Evolutionary conservation across 2,329 filamentous ascomycete species (phyloP).

Genomic region (Botrytis deweyae): DNA sequence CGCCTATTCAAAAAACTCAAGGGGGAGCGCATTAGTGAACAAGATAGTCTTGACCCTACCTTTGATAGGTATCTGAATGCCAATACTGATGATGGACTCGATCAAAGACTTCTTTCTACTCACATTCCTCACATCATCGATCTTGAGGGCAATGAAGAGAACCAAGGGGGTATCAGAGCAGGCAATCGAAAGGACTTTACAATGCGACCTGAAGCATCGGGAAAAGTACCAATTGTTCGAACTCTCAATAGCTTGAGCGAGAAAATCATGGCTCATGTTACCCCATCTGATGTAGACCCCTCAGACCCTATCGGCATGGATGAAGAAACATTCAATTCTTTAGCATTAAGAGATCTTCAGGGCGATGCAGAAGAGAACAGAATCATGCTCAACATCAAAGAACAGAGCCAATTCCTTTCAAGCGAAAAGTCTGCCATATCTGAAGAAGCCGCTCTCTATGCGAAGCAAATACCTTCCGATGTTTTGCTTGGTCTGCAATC

Average conservation of each 20-base stretch:
- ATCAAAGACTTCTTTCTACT: slow-evolving; percentile 56
- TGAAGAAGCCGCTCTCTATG: slow-evolving; percentile 51
- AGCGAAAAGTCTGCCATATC: slow-evolving; percentile 47
- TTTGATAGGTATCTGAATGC: slow-evolving; percentile 83
- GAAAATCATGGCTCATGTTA: slow-evolving; percentile 87
- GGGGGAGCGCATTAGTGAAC: slow-evolving; percentile 80
- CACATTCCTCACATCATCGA: slow-evolving; percentile 88
- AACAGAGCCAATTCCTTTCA: slow-evolving; percentile 81
- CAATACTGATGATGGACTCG: slow-evolving; percentile 59
- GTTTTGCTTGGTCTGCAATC: slow-evolving; percentile 64
- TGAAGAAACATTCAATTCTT: slow-evolving; percentile 70
- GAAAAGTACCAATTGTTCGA: slow-evolving; percentile 84
- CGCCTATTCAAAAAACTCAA: slow-evolving; percentile 86
- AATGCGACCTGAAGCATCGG: slow-evolving; percentile 73
- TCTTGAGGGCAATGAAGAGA: slow-evolving; percentile 90
- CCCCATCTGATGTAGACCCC: slow-evolving; percentile 70
- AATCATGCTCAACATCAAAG: slow-evolving; percentile 82
- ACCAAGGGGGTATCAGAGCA: slow-evolving; percentile 76
- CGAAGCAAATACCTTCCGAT: slow-evolving; percentile 66
- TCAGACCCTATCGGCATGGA: slow-evolving; percentile 66
- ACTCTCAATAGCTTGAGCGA: slow-evolving; percentile 88
- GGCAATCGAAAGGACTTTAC: slow-evolving; percentile 88
- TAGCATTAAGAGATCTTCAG: slow-evolving; percentile 77
- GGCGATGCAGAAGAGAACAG: slow-evolving; percentile 72
- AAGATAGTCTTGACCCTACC: slow-evolving; percentile 72